A percentile compares a stretch with the other conserved stretches of the same genome.
phyloP scores from a whole-genome alignment of 2,329 filamentous ascomycete species.

The Talaromyces verruculosus region DNA sequence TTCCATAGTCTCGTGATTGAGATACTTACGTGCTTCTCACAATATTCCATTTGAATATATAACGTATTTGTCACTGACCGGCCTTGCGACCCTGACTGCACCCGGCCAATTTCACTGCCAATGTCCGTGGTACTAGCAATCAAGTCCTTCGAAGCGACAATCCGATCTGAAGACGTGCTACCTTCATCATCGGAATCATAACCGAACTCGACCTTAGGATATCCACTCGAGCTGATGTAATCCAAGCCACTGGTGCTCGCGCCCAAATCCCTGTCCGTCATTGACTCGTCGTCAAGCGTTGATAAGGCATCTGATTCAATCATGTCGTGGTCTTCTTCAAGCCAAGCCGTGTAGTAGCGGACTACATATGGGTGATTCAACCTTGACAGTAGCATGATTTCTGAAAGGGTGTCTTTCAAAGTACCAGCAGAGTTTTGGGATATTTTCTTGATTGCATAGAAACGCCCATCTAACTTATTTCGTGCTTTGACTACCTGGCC shows the following conservation, averaged over 20 bases:
- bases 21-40: conserved; percentile 72
- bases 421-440: conserved; percentile 72
- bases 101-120: conserved; percentile 40
- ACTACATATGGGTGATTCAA: conserved; percentile 87
- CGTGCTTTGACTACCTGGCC: conserved; percentile 94
- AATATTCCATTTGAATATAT: conserved; percentile 99
- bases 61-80: conserved; percentile 69
- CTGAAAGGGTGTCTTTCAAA: conserved; percentile 66
- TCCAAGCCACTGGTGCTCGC: conserved; percentile 80
- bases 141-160: conserved; percentile 27
- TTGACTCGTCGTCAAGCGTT: conserved; percentile 57
- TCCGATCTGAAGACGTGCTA: conserved; percentile 38
- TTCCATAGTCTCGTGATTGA: not conserved
- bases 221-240: conserved; percentile 85
- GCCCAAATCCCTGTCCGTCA: conserved; percentile 50
- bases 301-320: conserved; percentile 45
- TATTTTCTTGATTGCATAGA: conserved; percentile 97
- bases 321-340: conserved; percentile 63
- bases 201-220: conserved; percentile 74
- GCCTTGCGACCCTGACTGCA: conserved; percentile 50
- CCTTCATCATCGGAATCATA: conserved; percentile 52
- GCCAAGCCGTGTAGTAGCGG: conserved; percentile 93
- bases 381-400: conserved; percentile 86
- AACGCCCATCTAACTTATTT: conserved; percentile 87
- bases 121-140: conserved; percentile 29